Base-by-base conservation (phyloP, 2,329 filamentous ascomycete species). In the Colletotrichum endophyticum region DNA sequence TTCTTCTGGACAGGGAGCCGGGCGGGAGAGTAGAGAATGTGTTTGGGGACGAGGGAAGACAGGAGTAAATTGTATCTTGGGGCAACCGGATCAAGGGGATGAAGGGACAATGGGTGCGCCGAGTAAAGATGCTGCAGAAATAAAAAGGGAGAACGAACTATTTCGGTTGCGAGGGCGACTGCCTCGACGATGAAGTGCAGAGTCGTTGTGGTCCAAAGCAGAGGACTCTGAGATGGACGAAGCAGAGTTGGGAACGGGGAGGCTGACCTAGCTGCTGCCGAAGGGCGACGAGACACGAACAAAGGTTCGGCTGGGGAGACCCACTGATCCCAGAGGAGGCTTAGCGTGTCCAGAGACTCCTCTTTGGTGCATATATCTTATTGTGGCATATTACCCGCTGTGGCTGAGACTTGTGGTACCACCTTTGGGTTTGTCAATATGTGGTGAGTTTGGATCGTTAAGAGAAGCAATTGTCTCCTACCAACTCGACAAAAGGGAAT, bases 131-230 rank as follows among this genome's bases (percentile, higher is more conserved):
- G 62, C 68, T 70, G 75, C 66, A 72, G 66, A 66, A 71, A 68
- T 61, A 78, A 72, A 73, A 70, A 73, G 78, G 73, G 66, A 71
- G 62, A 78, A 78, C 78, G 77, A 79, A 79, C 78, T 78, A 70
- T 78, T 74, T 75, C 62, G 28, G 63, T 72, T 71, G 75, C 61
- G 72, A 75, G 75, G 73, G 62, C 75, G 30, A 63, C 70, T 63
- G 72, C 66, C 75, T 77, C 75, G 66, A 77, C 72, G 75, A 77
- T 72, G 66, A 66, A 71, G 72, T 30, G 74, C 44, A 53, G 59
- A 63, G 53, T 71, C 71, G 72, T 77, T 49, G 72, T 76, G 61
- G 66, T 77, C 72, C 75, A 66, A 77, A 72, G 39, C 25, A 62
- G 36, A 70, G 57, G 25, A 70, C 62, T 67, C 53, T 72, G 59